Evolutionary conservation across 2,329 filamentous ascomycete genomes (phyloP), one percentile per base, ranked within the genome.

Genomic region (Cryphonectria japonica): DNA sequence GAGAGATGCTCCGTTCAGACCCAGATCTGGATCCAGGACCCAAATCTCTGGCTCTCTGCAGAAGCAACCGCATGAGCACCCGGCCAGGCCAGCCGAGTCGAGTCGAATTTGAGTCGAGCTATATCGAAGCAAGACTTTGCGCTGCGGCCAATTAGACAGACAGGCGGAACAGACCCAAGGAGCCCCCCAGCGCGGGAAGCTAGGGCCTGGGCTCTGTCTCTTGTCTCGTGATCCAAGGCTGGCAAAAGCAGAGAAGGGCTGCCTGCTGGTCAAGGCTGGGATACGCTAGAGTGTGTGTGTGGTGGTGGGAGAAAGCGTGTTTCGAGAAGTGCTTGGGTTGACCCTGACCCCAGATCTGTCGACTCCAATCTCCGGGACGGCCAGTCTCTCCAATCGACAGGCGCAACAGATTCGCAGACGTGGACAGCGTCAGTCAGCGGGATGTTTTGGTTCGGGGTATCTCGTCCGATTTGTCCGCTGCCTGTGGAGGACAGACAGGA

Each of bases 281-380:
- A 39, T 61, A n/a, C 34, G 59, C 32, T 59, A 59, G 26, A 16
- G 54, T 59, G 52, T 29, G 19, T 26, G 41, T n/a, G 43, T 37
- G 63, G 39, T 59, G 37, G 64, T 59, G 61, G 67, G 62, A 72
- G 71, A 63, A 63, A 39, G 43, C 46, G 54, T 69, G 71, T 72
- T 71, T 70, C 71, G 71, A 71, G 66, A 57, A 52, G 50, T 69
- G 66, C 71, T 66, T 71, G 66, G 71, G 68, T 71, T 71, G 69
- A 69, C 71, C 69, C 71, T 71, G 71, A 64, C 68, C 52, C 46
- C 66, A 52, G 14, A 64, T 41, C 60, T 54, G 66, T 41, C 66
- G 70, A 61, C 67, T 59, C 60, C 65, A 68, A 67, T 63, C 41
- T 59, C 43, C 63, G 43, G 66, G 57, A 34, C 26, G 46, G 22